Conservation (phyloP, 1,284 basidiomycete genomes). For the Leccinum solheimii region DNA sequence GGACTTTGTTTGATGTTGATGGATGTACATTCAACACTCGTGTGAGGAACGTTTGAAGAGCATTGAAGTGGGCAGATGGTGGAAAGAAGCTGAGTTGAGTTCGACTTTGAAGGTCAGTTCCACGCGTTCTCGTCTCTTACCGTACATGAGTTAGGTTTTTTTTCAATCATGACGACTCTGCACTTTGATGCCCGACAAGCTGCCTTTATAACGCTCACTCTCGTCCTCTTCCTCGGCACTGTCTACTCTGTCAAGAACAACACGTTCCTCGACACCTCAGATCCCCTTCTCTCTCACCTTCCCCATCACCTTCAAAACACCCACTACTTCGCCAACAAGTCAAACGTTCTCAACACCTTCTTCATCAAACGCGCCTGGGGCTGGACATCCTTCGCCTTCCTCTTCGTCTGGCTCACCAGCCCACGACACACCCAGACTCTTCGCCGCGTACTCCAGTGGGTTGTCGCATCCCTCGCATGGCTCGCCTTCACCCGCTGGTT, state of each 20-base stretch:
- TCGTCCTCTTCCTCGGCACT: conserved; percentile 51
- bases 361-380: conserved; percentile 94
- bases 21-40: too few relatives aligned
- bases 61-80: too few relatives aligned
- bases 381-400: conserved; percentile 79
- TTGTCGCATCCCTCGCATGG: conserved; percentile 72
- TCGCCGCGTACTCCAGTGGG: conserved; percentile 55
- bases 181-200: conserved; percentile 25
- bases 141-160: too few relatives aligned
- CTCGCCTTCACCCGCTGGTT: conserved; percentile 84
- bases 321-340: conserved; percentile 81
- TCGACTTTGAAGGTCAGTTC: too few relatives aligned
- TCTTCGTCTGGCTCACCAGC: conserved; percentile 57
- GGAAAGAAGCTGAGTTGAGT: too few relatives aligned
- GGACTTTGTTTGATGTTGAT: too few relatives aligned
- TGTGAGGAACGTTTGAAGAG: too few relatives aligned
- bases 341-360: conserved; percentile 78
- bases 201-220: conserved; percentile 33
- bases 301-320: conserved; percentile 67
- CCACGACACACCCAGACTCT: conserved; percentile 45
- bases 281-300: conserved; percentile 64
- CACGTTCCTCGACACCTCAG: conserved; percentile 68
- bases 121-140: too few relatives aligned
- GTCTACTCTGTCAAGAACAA: conserved; percentile 51
- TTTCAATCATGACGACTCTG: conserved; percentile 22